phyloP scores from a whole-genome alignment of 2,329 filamentous ascomycete genomes.

The Biscogniauxia sp. region DNA sequence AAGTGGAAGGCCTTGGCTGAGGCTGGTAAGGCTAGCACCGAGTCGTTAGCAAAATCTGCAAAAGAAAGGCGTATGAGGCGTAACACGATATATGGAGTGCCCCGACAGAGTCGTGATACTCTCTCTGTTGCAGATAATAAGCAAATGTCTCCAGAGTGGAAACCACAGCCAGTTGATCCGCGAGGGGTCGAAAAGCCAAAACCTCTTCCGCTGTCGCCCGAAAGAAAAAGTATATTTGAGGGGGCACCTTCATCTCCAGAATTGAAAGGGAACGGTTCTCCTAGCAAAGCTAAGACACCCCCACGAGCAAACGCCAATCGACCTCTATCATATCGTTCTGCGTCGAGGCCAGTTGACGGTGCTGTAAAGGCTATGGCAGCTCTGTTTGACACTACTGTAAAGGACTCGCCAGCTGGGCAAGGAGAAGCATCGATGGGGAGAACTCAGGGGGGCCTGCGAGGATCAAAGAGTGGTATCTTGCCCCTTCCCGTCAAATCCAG shows the following conservation, averaged over 20 bases:
- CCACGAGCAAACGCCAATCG: constrained; percentile 8
- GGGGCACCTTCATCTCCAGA: constrained; percentile 5
- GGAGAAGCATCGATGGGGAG: constrained; percentile 9
- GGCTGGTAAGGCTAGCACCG: constrained; percentile 24
- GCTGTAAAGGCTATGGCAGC: constrained; percentile 51
- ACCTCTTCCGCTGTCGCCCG: constrained; percentile 10
- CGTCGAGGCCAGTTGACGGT: constrained; percentile 28
- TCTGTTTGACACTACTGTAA: constrained; percentile 44
- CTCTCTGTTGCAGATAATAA: constrained; percentile 1
- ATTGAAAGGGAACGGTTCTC: constrained; percentile 1
- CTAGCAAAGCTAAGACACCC: constrained; percentile 1
- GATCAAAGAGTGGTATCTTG: constrained; percentile 22
- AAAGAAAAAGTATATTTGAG: constrained; percentile 16
- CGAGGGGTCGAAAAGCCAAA: constrained; percentile 10
- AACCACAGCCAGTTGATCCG: constrained; percentile 13
- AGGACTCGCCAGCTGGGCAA: constrained; percentile 21
- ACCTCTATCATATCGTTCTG: constrained; percentile 18
- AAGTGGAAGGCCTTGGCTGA: constrained; percentile 21
- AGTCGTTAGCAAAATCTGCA: constrained; percentile 20
- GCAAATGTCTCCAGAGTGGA: constrained; percentile 19
- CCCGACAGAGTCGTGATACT: constrained; percentile 16
- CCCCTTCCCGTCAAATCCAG: constrained; percentile 23
- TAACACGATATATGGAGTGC: constrained; percentile 6
- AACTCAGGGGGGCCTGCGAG: constrained; percentile 10
- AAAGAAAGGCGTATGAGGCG: constrained; percentile 27